phyloP scores from a whole-genome alignment of 1,284 basidiomycete species.

The Pyrrhoderma lamaoense region DNA sequence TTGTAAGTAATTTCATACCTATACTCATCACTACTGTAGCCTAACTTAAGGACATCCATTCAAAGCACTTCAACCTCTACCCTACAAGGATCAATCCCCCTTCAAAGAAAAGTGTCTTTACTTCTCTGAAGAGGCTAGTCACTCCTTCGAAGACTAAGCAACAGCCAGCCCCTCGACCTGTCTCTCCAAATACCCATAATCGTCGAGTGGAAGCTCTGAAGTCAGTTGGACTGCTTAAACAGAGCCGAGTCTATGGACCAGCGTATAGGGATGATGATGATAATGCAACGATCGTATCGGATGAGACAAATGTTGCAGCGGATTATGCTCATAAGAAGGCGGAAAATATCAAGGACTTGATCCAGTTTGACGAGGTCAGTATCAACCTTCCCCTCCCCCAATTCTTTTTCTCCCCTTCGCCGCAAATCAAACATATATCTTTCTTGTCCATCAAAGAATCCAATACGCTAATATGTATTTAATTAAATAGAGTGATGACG shows the following conservation, averaged over 20 bases:
- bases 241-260: conserved; percentile 13
- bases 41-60: neutral
- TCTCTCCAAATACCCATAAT: neutral
- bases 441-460: too few species aligned
- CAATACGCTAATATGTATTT: too few species aligned
- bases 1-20: neutral
- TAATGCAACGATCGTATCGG: neutral
- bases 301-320: neutral
- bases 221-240: conserved; percentile 11
- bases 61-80: neutral
- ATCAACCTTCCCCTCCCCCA: neutral
- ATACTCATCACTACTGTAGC: neutral
- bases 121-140: conserved; percentile 3
- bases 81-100: neutral
- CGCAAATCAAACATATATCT: neutral
- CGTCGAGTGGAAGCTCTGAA: conserved; percentile 14
- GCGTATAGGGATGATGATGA: conserved; percentile 10
- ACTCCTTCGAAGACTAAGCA: neutral
- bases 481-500: too few species aligned
- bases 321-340: too few species aligned
- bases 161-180: neutral
- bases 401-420: neutral
- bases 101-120: conserved; percentile 1
- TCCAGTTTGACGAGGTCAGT: neutral
- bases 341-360: neutral